Base-by-base conservation (phyloP, 805 yeast species). In the Ogataea populi-albae region DNA sequence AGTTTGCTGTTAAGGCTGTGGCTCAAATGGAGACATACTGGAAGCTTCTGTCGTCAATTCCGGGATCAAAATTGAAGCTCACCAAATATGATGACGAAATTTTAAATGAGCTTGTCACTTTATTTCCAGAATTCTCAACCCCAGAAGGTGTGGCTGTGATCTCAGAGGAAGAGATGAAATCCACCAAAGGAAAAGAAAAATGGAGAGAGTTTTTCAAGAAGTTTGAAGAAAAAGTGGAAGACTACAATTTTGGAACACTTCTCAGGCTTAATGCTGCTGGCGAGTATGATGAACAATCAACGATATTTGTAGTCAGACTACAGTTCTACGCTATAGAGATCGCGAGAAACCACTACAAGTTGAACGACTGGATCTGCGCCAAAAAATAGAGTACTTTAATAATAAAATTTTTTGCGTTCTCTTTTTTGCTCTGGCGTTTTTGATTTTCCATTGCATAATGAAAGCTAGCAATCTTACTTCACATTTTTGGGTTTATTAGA, bases 1-100 rank as follows among this genome's bases (percentile, higher is more conserved):
- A 93, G 68, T 93, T 93, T 57, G 98, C 98, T 26, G 98, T 93
- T 41, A 86, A 84, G 64, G 98, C 98, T 4, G 98, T 93, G 12
- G 80, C 77, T 62, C 98, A 93, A 61, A 93, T 95, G 40, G 95
- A 87, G 57, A 81, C 96, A 1, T 93, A 91, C 73, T 93, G 96
- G 96, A 71, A 72, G 31, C 62, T 93, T 40, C 65, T 93, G 37
- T 73, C 74, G 39, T 77, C 77, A 49, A 66, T 88, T 38, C 79
- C 82, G 43, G 97, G 95, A n/a, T 75, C 93, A 27, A 76, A 74
- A 49, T 70, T 91, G 45, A 83, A 78, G 57, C 68, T 85, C 42
- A 83, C 93, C 32, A 71, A 75, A 54, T 73, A 65, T 45, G 94
- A 85, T 57, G 82, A 82, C 50, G 87, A 78, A 36, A 81, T 85